Evolutionary conservation across 768 basidiomycete genomes (phyloP), one percentile per base, ranked within the genome.

Genomic region (Mycena capillaripes): DNA sequence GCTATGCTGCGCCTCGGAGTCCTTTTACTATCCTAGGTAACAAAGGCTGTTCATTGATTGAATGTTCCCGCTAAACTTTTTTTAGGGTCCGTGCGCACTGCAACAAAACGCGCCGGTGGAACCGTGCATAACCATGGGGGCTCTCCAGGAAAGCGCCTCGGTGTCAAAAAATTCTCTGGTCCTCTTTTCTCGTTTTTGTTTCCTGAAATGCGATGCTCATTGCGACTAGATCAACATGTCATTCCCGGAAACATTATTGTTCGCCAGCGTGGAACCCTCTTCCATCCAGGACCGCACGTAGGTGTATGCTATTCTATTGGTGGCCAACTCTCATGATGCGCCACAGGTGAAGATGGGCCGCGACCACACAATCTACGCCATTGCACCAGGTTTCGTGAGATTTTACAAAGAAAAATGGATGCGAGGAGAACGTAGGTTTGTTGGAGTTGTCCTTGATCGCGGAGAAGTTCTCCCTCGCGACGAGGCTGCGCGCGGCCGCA

Each of bases 141-240:
- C 71, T 97, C 96, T 0, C 93, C 96, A 16, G 98, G 98, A 74
- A 93, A 96, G 82, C 92, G 98, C 27, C 85, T 99, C 34, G 98
- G 98, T 76, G 86, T 99, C 48, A 99, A 99, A 86, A 97, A 96
- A 82, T 99, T 96, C 82, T 97, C 96, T 74, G 97, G 97, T 95
- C 74, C 69, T 88, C 79, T 32, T 25, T 17, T 27, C 16, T 7
- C 21, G 21, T 42, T 66, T n/a, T 40, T 62, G 40, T 63, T 44
- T n/a, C 25, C 34, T 6, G 5, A 11, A 60, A 3, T 12, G 23
- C 40, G 63, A 27, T 68, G 64, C 56, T 59, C 59, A 61, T 53
- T 65, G 14, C 12, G 69, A 69, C 59, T 71, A 98, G 97, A 98
- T 79, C 93, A 98, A 82, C 89, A 88, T 82, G 97, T 98, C 29